Percentiles rank a stretch among this genome's conserved stretches.
Conservation (phyloP, 1,284 basidiomycete genomes). For the Tylopilus sp. region DNA sequence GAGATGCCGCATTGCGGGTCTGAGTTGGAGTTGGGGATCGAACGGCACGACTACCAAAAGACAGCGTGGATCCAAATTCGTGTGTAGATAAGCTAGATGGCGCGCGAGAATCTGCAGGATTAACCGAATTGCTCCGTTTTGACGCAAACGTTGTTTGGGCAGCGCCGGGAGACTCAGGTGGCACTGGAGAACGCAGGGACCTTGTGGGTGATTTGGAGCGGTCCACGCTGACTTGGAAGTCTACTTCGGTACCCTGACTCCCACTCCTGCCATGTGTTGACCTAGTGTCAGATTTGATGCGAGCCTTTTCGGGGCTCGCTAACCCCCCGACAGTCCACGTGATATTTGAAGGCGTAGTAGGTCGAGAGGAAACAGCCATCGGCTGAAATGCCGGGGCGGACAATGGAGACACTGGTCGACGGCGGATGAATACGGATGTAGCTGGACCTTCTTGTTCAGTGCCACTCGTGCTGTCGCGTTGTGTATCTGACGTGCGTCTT, state of each 20-base stretch:
- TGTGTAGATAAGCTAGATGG: slow-evolving; percentile 49
- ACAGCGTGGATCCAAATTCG: slow-evolving; percentile 48
- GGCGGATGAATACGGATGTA: slow-evolving; percentile 48
- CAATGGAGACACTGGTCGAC: slow-evolving; percentile 63
- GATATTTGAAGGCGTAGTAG: slow-evolving; percentile 68
- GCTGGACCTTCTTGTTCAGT: slow-evolving; percentile 44
- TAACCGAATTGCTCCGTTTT: slow-evolving; percentile 25
- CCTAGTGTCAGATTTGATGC: slow-evolving; percentile 33
- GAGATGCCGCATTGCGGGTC: slow-evolving; percentile 50
- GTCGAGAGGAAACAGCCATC: slow-evolving; percentile 54
- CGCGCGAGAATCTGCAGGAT: slow-evolving; percentile 40
- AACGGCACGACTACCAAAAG: slow-evolving; percentile 39
- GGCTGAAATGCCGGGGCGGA: slow-evolving; percentile 57
- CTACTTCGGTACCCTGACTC: slow-evolving; percentile 52
- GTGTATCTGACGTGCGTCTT: slow-evolving; percentile 53
- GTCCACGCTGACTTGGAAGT: slow-evolving; percentile 36
- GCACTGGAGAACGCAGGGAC: slow-evolving; percentile 50
- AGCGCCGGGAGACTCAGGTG: slow-evolving; percentile 51
- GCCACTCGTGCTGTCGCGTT: slow-evolving; percentile 36
- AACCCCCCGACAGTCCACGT: slow-evolving; percentile 48
- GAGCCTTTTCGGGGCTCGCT: slow-evolving; percentile 31
- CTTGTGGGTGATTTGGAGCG: slow-evolving; percentile 42
- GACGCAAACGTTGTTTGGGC: slow-evolving; percentile 18
- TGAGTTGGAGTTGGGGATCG: slow-evolving; percentile 66
- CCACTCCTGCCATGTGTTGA: slow-evolving; percentile 52